Percentiles rank a stretch among this genome's conserved stretches.
phyloP scores from a whole-genome alignment of 495 filamentous ascomycete species.

The Trichoderma orchidacearum region DNA sequence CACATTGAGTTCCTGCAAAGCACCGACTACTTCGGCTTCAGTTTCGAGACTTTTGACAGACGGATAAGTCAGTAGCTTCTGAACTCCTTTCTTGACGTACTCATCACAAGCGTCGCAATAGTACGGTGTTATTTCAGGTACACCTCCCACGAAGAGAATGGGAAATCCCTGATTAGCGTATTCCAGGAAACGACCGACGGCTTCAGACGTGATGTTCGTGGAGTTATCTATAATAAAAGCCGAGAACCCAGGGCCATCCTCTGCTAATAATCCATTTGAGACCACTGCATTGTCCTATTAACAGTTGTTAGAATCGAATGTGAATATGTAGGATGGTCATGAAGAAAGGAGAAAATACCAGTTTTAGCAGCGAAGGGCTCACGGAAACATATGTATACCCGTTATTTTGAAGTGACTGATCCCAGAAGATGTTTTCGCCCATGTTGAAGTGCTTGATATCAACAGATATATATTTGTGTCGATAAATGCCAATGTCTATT shows the following conservation, averaged over 20 bases:
- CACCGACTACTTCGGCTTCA: neutral
- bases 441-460: slow-evolving; percentile 2
- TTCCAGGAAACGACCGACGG: neutral
- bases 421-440: slow-evolving; percentile 1
- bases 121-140: slow-evolving; percentile 1
- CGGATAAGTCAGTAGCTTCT: neutral
- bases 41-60: neutral
- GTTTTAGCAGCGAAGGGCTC: slow-evolving; percentile 1
- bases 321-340: neutral
- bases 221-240: slow-evolving; percentile 1
- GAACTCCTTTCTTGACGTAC: neutral
- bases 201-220: slow-evolving; percentile 1
- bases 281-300: neutral
- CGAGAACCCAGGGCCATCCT: neutral
- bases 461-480: slow-evolving; percentile 2
- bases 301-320: neutral
- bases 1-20: neutral
- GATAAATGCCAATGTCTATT: slow-evolving; percentile 1
- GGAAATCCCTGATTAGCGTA: slow-evolving; percentile 1
- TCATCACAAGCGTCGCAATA: neutral
- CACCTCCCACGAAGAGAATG: neutral
- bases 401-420: neutral
- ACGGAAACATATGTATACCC: slow-evolving; percentile 1
- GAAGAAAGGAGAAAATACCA: neutral
- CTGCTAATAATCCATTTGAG: neutral